Evolutionary conservation across 2,329 filamentous ascomycete species (phyloP).

Genomic region (Sarocladium oryzae): DNA sequence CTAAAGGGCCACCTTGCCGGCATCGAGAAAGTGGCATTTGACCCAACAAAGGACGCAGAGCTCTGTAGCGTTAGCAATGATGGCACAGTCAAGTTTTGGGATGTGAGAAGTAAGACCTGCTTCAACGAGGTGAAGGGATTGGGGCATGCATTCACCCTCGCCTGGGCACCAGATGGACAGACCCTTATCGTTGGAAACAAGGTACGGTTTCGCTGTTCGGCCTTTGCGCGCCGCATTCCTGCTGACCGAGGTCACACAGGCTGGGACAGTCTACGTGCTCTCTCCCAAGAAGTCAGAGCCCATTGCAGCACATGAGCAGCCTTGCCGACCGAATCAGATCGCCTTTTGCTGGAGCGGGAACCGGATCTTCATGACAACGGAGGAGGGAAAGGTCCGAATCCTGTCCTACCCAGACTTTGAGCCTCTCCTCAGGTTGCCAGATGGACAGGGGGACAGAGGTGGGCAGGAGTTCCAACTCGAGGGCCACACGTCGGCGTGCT

Average conservation of each 20-base stretch:
- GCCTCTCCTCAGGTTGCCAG: constrained; percentile 44
- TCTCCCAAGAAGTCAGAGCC: constrained; percentile 52
- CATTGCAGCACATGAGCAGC: constrained; percentile 53
- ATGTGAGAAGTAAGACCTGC: constrained; percentile 65
- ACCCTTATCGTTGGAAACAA: constrained; percentile 67
- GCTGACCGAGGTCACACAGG: too few relatives aligned
- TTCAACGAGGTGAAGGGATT: constrained; percentile 62
- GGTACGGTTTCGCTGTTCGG: constrained; percentile 43
- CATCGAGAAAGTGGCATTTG: constrained; percentile 73
- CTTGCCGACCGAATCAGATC: constrained; percentile 63
- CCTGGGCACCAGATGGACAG: constrained; percentile 67
- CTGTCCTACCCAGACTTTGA: constrained; percentile 60
- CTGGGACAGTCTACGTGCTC: constrained; percentile 56
- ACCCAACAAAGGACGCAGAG: constrained; percentile 69
- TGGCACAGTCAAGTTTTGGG: constrained; percentile 73
- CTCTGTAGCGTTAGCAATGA: constrained; percentile 69
- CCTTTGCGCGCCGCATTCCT: too few relatives aligned
- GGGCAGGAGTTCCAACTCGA: constrained; percentile 54
- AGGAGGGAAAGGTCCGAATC: constrained; percentile 64
- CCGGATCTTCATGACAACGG: constrained; percentile 64
- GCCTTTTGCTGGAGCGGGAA: constrained; percentile 67
- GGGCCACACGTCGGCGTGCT: constrained; percentile 67
- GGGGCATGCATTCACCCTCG: constrained; percentile 63
- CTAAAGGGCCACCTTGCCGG: constrained; percentile 59
- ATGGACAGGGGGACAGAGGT: constrained; percentile 31